Evolutionary conservation across 306 rosid species (phyloP).

Genomic region (Quercus cerris): DNA sequence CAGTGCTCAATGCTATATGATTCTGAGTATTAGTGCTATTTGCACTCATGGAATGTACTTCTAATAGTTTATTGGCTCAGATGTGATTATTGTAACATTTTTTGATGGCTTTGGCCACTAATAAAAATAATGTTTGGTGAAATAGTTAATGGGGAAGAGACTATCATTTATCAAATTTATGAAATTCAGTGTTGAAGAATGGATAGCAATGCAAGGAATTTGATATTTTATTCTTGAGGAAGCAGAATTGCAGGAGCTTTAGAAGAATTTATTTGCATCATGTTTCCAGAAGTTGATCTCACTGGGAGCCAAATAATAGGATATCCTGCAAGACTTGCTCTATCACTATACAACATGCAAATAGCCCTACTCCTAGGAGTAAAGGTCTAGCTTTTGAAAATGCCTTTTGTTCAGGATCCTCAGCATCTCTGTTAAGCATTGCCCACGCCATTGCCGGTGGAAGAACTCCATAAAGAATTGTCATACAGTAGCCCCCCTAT

Average conservation of each 20-base stretch:
- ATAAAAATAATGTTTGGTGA: not conserved
- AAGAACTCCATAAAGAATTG: constrained; percentile 71
- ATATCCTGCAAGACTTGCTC: constrained; percentile 62
- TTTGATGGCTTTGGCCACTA: not conserved
- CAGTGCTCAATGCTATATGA: not conserved
- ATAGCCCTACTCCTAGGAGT: constrained; percentile 49
- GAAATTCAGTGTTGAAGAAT: not conserved
- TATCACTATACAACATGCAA: constrained; percentile 52
- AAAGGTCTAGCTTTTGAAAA: constrained; percentile 46
- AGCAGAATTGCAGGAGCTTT: not conserved
- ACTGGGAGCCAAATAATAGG: constrained; percentile 24
- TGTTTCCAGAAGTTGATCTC: not conserved
- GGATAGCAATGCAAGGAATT: not conserved
- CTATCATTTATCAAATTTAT: not conserved
- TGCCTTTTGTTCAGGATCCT: constrained; percentile 17
- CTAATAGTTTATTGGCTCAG: not conserved
- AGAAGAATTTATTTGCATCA: not conserved
- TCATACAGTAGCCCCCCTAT: constrained; percentile 83
- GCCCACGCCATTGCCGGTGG: constrained; percentile 84
- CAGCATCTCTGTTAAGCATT: constrained; percentile 36
- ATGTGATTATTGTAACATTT: not conserved
- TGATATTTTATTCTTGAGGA: not conserved
- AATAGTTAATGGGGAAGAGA: not conserved
- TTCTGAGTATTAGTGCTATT: not conserved
- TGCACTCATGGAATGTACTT: not conserved